These are phyloP conservation scores for Podospora sp. DNA, from an alignment of 495 filamentous ascomycete species.

Conservation along the genomic window DNA sequence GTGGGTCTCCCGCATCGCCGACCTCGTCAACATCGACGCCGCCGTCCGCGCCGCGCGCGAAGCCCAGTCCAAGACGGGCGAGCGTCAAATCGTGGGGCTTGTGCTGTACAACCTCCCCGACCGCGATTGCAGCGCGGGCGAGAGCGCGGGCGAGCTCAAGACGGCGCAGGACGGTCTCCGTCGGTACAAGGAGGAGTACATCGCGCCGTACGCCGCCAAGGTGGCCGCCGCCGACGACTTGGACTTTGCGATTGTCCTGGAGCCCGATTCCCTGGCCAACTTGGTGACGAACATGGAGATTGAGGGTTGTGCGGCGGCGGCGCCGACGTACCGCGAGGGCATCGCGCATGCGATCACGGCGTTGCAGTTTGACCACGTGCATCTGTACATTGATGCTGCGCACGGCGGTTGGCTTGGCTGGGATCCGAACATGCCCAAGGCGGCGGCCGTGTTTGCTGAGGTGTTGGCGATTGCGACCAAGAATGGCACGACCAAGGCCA, in stretches of 20 bases:
- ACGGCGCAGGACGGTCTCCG: slow-evolving; percentile 53
- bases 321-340: slow-evolving; percentile 56
- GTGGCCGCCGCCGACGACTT: slow-evolving; percentile 33
- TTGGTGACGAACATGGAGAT: slow-evolving; percentile 60
- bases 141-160: slow-evolving; percentile 61
- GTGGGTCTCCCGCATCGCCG: slow-evolving; percentile 47
- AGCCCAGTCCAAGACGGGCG: slow-evolving; percentile 46
- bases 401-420: slow-evolving; percentile 76
- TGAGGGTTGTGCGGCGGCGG: slow-evolving; percentile 56
- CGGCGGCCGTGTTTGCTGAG: slow-evolving; percentile 60
- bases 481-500: slow-evolving; percentile 15
- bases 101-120: slow-evolving; percentile 70
- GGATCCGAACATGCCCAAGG: slow-evolving; percentile 64
- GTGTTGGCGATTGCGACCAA: slow-evolving; percentile 62
- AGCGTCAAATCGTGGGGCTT: slow-evolving; percentile 49
- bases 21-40: slow-evolving; percentile 47
- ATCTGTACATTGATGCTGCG: slow-evolving; percentile 66
- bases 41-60: slow-evolving; percentile 52
- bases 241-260: slow-evolving; percentile 46
- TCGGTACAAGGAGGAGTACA: slow-evolving; percentile 62
- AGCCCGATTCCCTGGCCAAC: slow-evolving; percentile 67
- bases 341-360: slow-evolving; percentile 59
- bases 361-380: slow-evolving; percentile 60
- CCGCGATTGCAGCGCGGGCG: slow-evolving; percentile 63
- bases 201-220: slow-evolving; percentile 51